Conservation (phyloP, 331 rosid species). For the Cydonia oblonga region DNA sequence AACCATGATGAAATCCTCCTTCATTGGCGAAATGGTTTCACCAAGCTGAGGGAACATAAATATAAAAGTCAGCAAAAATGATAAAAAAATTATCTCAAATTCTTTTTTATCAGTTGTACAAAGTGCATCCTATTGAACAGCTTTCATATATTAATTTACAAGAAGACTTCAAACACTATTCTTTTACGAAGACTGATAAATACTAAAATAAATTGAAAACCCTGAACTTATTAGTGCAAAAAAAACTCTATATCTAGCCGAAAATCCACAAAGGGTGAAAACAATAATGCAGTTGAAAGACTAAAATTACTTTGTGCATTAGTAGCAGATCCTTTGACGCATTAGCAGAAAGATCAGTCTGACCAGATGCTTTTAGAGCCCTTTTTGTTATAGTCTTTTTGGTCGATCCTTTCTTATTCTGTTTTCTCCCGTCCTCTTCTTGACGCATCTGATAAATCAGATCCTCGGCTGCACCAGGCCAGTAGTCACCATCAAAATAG, state of each 20-base stretch:
- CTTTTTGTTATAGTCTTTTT: constrained; percentile 68
- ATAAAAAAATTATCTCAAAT: background rate
- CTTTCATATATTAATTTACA: background rate
- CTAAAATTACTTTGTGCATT: constrained; percentile 50
- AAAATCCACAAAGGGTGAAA: background rate
- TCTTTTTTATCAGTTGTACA: background rate
- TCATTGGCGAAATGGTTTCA: constrained; percentile 91
- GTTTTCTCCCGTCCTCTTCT: constrained; percentile 91
- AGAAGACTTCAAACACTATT: background rate
- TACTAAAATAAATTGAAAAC: background rate
- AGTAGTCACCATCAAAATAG: constrained; percentile 93
- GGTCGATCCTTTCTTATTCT: constrained; percentile 51
- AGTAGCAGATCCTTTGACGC: constrained; percentile 60
- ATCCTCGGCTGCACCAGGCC: constrained; percentile 99
- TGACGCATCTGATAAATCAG: constrained; percentile 82
- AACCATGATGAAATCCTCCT: constrained; percentile 98
- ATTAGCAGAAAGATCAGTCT: constrained; percentile 81
- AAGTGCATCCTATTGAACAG: background rate
- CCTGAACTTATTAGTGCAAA: background rate
- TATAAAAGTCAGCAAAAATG: background rate
- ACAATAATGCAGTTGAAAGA: background rate
- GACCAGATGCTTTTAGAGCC: constrained; percentile 83
- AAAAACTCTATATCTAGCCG: background rate
- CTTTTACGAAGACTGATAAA: background rate
- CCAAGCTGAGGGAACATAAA: constrained; percentile 60